These are phyloP conservation scores for Favolaschia claudopus DNA, from an alignment of 768 basidiomycete genomes.

Conservation along the genomic window DNA sequence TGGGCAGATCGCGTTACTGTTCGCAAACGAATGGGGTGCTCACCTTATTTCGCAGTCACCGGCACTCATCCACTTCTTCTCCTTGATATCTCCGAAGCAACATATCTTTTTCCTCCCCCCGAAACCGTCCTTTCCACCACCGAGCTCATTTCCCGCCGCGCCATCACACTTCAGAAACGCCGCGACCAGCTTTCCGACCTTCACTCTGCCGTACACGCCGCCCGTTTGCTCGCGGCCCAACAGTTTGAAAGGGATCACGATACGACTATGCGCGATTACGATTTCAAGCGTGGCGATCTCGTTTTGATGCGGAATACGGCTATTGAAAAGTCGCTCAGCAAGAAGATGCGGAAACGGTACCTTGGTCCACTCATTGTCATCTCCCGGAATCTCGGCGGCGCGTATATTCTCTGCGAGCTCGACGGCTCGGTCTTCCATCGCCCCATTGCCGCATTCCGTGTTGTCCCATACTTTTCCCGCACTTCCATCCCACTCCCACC, in stretches of 20 bases:
- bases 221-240: no score
- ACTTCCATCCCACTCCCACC: constrained; percentile 2
- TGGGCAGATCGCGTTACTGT: no score
- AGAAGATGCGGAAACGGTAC: constrained; percentile 38
- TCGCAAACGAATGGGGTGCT: no score
- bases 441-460: constrained; percentile 29
- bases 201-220: no score
- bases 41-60: no score
- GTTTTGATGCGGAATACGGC: constrained; percentile 40
- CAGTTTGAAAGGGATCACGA: constrained; percentile 27
- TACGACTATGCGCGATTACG: constrained; percentile 29
- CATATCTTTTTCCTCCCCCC: not conserved
- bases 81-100: not conserved
- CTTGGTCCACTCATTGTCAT: constrained; percentile 42
- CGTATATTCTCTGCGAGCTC: no score
- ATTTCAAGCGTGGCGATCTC: constrained; percentile 38
- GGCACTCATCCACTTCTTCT: no score
- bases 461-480: constrained; percentile 30
- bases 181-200: no score
- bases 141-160: not conserved
- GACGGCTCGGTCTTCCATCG: not conserved
- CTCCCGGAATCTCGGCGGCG: no score
- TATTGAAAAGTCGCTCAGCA: constrained; percentile 35
- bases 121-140: not conserved
- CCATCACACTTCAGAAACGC: not conserved